phyloP scores from a whole-genome alignment of 2,329 filamentous ascomycete genomes.

The Bretziella fagacearum region DNA sequence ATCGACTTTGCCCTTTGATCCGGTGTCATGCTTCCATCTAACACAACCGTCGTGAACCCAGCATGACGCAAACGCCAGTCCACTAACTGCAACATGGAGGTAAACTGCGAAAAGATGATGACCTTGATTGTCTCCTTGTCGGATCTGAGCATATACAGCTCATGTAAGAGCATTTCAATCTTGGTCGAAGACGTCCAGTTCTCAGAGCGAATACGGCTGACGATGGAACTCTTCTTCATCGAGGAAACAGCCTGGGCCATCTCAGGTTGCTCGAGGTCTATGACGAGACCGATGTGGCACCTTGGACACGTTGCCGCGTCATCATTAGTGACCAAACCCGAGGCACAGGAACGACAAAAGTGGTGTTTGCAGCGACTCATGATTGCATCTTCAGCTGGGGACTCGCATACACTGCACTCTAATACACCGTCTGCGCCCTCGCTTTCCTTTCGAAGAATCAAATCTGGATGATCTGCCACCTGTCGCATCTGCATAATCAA shows the following conservation, averaged over 20 bases:
- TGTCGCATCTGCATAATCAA: slow-evolving; percentile 99
- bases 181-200: slow-evolving; percentile 98
- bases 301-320: slow-evolving; percentile 67
- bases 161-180: slow-evolving; percentile 90
- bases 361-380: slow-evolving; percentile 86
- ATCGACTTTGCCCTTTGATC: slow-evolving; percentile 85
- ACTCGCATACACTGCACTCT: slow-evolving; percentile 89
- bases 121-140: slow-evolving; percentile 91
- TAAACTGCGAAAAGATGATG: slow-evolving; percentile 96
- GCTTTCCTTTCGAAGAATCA: slow-evolving; percentile 61
- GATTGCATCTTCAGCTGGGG: slow-evolving; percentile 87
- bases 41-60: slow-evolving; percentile 96
- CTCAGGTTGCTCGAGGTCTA: slow-evolving; percentile 88
- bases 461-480: slow-evolving; percentile 86
- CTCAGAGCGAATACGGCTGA: slow-evolving; percentile 97
- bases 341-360: slow-evolving; percentile 28
- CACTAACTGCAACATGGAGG: slow-evolving; percentile 89
- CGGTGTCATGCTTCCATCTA: slow-evolving; percentile 94
- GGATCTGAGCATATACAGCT: slow-evolving; percentile 78
- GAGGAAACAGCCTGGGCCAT: slow-evolving; percentile 74
- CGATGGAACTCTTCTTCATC: slow-evolving; percentile 81
- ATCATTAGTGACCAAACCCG: slow-evolving; percentile 52
- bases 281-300: slow-evolving; percentile 76
- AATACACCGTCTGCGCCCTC: slow-evolving; percentile 79
- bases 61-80: slow-evolving; percentile 92